A percentile compares a stretch with the other conserved stretches of the same genome.
Conservation (phyloP, 2,329 filamentous ascomycete species). For the Scedosporium aurantiacum region DNA sequence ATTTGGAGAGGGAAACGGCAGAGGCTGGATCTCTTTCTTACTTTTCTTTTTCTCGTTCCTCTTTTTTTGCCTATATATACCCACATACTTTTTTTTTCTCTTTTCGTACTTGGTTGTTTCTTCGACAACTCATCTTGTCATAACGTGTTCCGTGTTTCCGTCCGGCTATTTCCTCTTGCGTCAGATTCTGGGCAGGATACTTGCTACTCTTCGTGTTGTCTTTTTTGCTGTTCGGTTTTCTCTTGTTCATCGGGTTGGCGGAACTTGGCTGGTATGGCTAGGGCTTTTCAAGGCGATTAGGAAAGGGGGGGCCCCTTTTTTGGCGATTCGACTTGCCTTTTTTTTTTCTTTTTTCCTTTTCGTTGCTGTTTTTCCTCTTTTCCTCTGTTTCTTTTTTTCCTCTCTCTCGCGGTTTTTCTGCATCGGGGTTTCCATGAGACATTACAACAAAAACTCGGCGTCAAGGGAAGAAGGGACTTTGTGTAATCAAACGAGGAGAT, state of each 20-base stretch:
- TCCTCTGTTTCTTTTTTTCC: slow-evolving; percentile 6
- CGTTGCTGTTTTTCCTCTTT: slow-evolving; percentile 5
- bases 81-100: not conserved
- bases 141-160: not conserved
- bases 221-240: not conserved
- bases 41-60: not conserved
- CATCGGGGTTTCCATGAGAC: not conserved
- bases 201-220: no score
- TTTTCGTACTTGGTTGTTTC: not conserved
- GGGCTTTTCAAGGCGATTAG: no score
- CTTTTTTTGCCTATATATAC: not conserved
- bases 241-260: not conserved
- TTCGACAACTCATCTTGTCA: not conserved
- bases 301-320: not conserved
- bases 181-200: no score
- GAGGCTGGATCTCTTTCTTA: not conserved
- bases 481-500: not conserved
- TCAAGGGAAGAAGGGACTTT: not conserved
- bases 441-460: not conserved
- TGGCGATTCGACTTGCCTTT: not conserved
- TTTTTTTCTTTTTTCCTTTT: slow-evolving; percentile 3
- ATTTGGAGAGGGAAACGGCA: not conserved
- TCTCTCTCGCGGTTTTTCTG: not conserved
- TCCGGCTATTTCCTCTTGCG: no score
- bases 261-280: not conserved